These are phyloP conservation scores for Sicyos baderoa DNA, from an alignment of 306 rosid genomes.

Conservation along the genomic window DNA sequence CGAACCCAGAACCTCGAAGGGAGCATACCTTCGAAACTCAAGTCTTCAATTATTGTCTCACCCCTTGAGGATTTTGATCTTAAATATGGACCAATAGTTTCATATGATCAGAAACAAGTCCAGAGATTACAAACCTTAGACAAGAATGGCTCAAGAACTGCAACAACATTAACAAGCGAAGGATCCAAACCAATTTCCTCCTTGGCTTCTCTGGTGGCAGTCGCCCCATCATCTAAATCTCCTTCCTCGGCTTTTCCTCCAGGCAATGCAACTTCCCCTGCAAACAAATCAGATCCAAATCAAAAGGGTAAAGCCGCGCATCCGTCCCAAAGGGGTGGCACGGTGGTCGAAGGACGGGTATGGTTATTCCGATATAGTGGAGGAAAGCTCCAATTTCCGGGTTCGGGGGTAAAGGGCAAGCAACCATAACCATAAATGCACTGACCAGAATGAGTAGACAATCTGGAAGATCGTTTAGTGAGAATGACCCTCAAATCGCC, in stretches of 20 bases:
- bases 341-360: too few species aligned
- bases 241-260: slow-evolving; percentile 94
- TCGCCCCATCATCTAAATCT: slow-evolving; percentile 75
- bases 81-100: too few species aligned
- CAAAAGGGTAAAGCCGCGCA: too few species aligned
- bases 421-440: not conserved
- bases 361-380: too few species aligned
- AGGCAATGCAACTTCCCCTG: slow-evolving; percentile 93
- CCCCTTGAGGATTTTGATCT: too few species aligned
- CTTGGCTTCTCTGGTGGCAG: slow-evolving; percentile 81
- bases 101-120: not conserved
- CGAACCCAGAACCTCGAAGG: too few species aligned
- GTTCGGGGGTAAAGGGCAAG: not conserved
- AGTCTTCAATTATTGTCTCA: too few species aligned
- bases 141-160: slow-evolving; percentile 83
- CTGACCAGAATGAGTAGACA: slow-evolving; percentile 83
- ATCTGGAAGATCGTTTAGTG: slow-evolving; percentile 64
- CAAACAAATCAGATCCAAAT: not conserved
- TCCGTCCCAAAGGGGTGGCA: too few species aligned
- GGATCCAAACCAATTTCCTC: slow-evolving; percentile 97
- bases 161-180: slow-evolving; percentile 58
- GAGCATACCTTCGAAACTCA: too few species aligned
- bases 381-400: too few species aligned
- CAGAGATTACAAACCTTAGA: slow-evolving; percentile 49
- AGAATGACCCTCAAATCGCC: slow-evolving; percentile 86